phyloP scores from a whole-genome alignment of 306 rosid genomes.

The Rubus idaeus region DNA sequence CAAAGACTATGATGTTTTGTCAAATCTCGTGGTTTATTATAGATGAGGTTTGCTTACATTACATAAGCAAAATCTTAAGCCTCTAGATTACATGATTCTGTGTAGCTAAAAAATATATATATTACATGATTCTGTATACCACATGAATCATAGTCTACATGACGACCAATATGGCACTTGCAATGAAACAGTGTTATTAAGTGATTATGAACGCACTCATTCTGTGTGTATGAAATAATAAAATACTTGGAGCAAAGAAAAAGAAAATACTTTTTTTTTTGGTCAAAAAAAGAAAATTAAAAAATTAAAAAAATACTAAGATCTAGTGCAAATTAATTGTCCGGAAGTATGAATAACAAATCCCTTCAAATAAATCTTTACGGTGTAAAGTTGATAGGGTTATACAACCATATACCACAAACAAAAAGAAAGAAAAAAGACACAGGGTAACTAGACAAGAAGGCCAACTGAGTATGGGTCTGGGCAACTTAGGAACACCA shows the following conservation, averaged over 20 bases:
- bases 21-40: not conserved
- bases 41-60: not conserved
- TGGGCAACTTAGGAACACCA: not conserved
- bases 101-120: no score
- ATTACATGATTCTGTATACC: not conserved
- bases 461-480: not conserved
- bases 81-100: not conserved
- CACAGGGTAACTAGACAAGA: not conserved
- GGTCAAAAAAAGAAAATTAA: no score
- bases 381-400: no score
- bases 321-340: no score
- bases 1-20: not conserved
- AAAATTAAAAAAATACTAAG: no score
- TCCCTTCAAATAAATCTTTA: no score
- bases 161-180: not conserved
- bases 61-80: not conserved
- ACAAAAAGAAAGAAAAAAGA: no score
- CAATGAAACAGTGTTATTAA: not conserved
- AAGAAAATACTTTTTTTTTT: no score
- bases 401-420: no score
- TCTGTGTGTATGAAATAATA: no score
- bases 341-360: no score
- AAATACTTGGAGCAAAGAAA: no score
- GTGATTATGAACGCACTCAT: not conserved
- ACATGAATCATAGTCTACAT: not conserved